Percentiles rank a stretch among this genome's conserved stretches.
Conservation (phyloP, 2,329 filamentous ascomycete species). For the Monilinia vaccinii-corymbosi region DNA sequence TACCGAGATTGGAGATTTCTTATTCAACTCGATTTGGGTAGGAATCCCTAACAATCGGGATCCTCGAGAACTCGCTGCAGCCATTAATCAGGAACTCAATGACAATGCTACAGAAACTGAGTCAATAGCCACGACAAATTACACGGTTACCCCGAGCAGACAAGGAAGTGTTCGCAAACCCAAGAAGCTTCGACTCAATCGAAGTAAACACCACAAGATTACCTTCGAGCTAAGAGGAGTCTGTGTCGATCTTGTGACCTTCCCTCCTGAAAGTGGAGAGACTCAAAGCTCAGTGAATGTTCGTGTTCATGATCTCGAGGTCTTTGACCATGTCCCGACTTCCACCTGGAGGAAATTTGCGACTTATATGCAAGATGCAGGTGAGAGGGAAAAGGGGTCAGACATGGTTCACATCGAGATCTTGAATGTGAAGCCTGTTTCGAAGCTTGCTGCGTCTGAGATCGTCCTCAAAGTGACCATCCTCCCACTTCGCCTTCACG, state of each 20-base stretch:
- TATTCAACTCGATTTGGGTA: conserved; percentile 99
- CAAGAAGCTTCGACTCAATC: conserved; percentile 63
- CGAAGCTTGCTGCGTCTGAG: conserved; percentile 78
- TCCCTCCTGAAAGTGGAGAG: conserved; percentile 67
- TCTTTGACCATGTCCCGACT: conserved; percentile 88
- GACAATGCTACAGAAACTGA: conserved; percentile 83
- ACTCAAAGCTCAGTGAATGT: conserved; percentile 83
- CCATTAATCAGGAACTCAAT: conserved; percentile 82
- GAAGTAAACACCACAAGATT: conserved; percentile 90
- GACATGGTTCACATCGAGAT: conserved; percentile 89
- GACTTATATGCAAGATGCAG: conserved; percentile 81
- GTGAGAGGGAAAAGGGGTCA: conserved; percentile 75
- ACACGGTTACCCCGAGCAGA: conserved; percentile 48
- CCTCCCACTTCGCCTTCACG: conserved; percentile 80
- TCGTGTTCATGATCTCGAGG: conserved; percentile 71
- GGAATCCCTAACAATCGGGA: conserved; percentile 81
- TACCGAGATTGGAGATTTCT: conserved; percentile 82
- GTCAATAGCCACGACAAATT: conserved; percentile 70
- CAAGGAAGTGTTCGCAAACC: conserved; percentile 31
- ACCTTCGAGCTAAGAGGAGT: conserved; percentile 86
- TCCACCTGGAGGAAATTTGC: conserved; percentile 99
- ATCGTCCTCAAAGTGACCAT: conserved; percentile 73
- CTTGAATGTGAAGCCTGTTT: conserved; percentile 77
- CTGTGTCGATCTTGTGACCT: conserved; percentile 71
- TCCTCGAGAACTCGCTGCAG: conserved; percentile 67